A percentile compares a stretch with the other conserved stretches of the same genome.
Conservation (phyloP, 352 stramenopile genomes). For the Pythium scleroteichum region DNA sequence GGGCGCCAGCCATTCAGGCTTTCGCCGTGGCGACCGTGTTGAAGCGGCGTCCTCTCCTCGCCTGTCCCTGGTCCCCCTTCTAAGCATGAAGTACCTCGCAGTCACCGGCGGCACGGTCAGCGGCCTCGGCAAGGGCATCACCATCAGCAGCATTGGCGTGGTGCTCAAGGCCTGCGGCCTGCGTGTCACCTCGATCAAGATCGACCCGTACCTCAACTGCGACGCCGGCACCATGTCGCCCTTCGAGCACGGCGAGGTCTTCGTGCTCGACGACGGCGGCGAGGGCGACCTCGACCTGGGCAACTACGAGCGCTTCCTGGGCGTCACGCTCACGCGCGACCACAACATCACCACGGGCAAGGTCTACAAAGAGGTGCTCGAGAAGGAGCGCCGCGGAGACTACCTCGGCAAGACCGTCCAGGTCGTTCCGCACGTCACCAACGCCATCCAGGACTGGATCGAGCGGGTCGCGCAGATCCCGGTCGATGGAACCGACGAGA, state of each 20-base stretch:
- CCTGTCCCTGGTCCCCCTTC: conserved; percentile 2
- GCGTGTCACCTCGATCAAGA: conserved; percentile 98
- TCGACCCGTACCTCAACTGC: conserved; percentile 99
- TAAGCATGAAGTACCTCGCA: conserved; percentile 97
- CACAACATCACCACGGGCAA: conserved; percentile 99
- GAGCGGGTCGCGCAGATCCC: conserved; percentile 95
- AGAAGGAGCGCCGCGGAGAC: conserved; percentile 95
- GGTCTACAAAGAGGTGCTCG: conserved; percentile 96
- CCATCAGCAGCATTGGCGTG: conserved; percentile 97
- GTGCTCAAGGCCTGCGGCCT: conserved; percentile 96
- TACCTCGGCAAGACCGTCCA: conserved; percentile 99
- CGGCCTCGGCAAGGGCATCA: conserved; percentile 99
- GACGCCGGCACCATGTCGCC: conserved; percentile 98
- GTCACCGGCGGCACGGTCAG: conserved; percentile 98
- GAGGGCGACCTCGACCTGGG: conserved; percentile 97
- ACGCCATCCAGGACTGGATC: conserved; percentile 97
- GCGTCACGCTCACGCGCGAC: conserved; percentile 94
- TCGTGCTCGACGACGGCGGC: conserved; percentile 97
- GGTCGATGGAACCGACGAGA: conserved; percentile 84
- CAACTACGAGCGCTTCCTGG: conserved; percentile 99
- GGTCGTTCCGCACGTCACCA: conserved; percentile 96
- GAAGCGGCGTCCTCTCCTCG: conserved; percentile 18
- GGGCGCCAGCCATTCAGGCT: conserved; percentile 19
- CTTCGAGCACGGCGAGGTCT: conserved; percentile 97
- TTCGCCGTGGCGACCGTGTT: conserved; percentile 23